Evolutionary conservation across 2,329 filamentous ascomycete species (phyloP).

Genomic region (Metarhizium humberi): DNA sequence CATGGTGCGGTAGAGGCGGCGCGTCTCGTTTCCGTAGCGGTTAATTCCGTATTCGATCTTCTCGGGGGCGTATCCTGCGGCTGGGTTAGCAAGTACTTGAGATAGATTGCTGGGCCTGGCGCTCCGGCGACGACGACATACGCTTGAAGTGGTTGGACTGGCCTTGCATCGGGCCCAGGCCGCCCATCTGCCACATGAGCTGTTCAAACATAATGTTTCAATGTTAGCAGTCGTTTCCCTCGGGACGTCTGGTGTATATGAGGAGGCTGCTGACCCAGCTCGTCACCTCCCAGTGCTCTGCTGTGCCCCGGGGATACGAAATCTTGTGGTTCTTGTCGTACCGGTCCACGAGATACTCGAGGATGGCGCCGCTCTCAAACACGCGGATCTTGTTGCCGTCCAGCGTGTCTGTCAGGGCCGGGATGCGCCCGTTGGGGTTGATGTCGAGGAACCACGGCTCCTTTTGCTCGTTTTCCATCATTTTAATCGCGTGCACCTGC

Average conservation of each 20-base stretch:
- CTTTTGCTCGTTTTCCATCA: conserved; percentile 70
- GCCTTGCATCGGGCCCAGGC: conserved; percentile 70
- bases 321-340: conserved; percentile 80
- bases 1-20: conserved; percentile 71
- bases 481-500: conserved; percentile 53
- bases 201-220: conserved; percentile 10
- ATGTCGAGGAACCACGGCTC: conserved; percentile 81
- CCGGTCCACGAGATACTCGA: conserved; percentile 73
- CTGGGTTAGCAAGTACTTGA: background rate
- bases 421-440: conserved; percentile 89
- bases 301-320: conserved; percentile 61
- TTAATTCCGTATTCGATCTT: conserved; percentile 75
- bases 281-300: conserved; percentile 70
- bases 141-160: conserved; percentile 78
- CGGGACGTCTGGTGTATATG: background rate
- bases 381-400: conserved; percentile 66
- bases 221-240: conserved; percentile 20
- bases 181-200: conserved; percentile 69
- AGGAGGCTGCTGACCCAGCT: conserved; percentile 53
- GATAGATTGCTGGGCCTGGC: too few species aligned
- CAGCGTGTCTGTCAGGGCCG: conserved; percentile 73
- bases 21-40: conserved; percentile 74
- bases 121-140: conserved; percentile 17
- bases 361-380: conserved; percentile 76
- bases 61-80: conserved; percentile 65